Evolutionary conservation across 2,329 filamentous ascomycete genomes (phyloP).

Genomic region (Apiospora kogelbergensis): DNA sequence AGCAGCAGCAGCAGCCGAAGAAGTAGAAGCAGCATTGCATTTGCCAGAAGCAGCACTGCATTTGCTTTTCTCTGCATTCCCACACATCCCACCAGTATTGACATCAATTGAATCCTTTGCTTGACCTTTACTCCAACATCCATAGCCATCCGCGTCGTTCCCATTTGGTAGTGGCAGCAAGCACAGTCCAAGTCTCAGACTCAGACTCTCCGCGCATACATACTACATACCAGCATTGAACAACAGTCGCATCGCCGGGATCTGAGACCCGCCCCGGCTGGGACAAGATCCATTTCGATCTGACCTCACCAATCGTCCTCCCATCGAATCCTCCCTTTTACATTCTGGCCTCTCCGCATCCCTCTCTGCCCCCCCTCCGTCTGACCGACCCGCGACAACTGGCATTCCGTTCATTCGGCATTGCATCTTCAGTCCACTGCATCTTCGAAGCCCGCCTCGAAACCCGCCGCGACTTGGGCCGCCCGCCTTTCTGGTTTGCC

Average conservation of each 20-base stretch:
- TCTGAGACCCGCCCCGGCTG: conserved; percentile 2
- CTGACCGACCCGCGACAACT: background rate
- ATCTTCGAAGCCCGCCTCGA: background rate
- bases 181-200: background rate
- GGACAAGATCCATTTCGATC: conserved; percentile 1
- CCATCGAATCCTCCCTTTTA: background rate
- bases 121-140: background rate
- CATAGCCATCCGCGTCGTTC: background rate
- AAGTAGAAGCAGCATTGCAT: background rate
- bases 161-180: background rate
- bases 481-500: background rate
- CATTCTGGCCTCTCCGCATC: background rate
- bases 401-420: background rate
- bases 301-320: background rate
- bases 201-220: background rate
- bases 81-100: background rate
- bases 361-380: background rate
- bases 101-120: background rate
- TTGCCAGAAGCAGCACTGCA: background rate
- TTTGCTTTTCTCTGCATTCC: background rate
- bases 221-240: background rate
- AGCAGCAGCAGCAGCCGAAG: background rate
- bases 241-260: conserved; percentile 5
- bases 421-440: background rate
- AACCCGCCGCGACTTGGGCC: background rate